Evolutionary conservation across 2,329 filamentous ascomycete genomes (phyloP).

Genomic region (Aureobasidium sp.): DNA sequence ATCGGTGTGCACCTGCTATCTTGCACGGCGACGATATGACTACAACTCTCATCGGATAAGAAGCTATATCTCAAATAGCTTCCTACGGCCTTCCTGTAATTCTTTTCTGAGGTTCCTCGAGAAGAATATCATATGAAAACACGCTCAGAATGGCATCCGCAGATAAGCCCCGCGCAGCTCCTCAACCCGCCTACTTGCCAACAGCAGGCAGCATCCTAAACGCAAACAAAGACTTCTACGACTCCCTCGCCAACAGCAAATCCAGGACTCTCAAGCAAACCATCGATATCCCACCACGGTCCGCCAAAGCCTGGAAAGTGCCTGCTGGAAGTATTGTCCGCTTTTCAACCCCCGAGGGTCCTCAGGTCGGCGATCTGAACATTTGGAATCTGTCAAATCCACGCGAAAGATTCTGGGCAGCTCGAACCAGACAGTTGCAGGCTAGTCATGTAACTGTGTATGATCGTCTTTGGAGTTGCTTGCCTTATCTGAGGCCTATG

Average conservation of each 20-base stretch:
- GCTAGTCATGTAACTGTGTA: conserved; percentile 62
- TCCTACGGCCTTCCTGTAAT: neutral
- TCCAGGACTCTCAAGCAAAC: conserved; percentile 28
- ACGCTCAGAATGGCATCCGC: neutral
- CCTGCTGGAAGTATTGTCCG: conserved; percentile 60
- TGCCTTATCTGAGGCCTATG: conserved; percentile 70
- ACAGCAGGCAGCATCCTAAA: conserved; percentile 25
- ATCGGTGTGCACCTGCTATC: neutral
- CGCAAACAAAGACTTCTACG: conserved; percentile 23
- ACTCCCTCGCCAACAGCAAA: conserved; percentile 19
- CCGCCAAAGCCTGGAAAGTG: conserved; percentile 64
- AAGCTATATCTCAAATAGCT: neutral
- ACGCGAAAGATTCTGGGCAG: conserved; percentile 74
- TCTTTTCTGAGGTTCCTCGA: no score
- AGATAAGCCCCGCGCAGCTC: conserved; percentile 12
- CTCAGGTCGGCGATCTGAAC: conserved; percentile 78
- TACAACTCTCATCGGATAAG: neutral
- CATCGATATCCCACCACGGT: conserved; percentile 59
- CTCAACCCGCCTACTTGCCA: conserved; percentile 27
- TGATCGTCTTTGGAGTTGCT: conserved; percentile 68
- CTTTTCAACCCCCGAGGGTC: conserved; percentile 66
- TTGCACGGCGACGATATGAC: neutral
- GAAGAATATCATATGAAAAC: neutral
- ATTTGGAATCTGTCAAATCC: conserved; percentile 72
- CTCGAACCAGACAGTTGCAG: conserved; percentile 69